These are phyloP conservation scores for Tricholoma sp. DNA, from an alignment of 768 basidiomycete genomes.

Conservation along the genomic window DNA sequence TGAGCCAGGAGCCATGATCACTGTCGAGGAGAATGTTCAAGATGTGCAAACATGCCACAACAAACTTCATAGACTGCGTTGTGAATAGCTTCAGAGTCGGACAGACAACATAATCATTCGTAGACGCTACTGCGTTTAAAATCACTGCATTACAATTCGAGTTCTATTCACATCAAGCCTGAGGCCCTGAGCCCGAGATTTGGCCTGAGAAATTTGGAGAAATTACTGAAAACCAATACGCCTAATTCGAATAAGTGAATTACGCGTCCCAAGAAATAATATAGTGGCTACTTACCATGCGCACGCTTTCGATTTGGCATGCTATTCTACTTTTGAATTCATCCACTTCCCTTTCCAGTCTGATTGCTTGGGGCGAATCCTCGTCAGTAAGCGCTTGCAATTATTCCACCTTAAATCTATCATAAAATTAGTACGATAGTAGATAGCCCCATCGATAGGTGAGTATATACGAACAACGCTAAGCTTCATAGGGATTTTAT, in stretches of 20 bases:
- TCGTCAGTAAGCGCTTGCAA: background rate
- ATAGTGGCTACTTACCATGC: background rate
- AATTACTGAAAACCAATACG: no score
- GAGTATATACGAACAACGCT: background rate
- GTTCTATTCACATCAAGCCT: no score
- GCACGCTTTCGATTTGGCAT: background rate
- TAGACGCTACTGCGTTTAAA: no score
- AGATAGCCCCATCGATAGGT: no score
- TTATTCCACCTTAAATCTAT: background rate
- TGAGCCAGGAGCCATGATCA: slow-evolving; percentile 17
- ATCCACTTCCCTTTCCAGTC: background rate
- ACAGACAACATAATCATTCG: no score
- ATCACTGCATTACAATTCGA: no score
- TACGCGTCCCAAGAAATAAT: no score
- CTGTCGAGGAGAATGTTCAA: background rate
- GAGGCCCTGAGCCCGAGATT: no score
- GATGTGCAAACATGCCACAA: slow-evolving; percentile 11
- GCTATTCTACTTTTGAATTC: background rate
- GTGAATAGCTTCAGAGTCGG: no score
- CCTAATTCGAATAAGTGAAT: no score
- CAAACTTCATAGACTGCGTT: background rate
- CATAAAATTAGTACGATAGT: background rate
- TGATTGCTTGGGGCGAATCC: background rate
- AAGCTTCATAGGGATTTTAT: background rate
- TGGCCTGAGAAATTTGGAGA: no score